Evolutionary conservation across 805 yeast genomes (phyloP), one percentile per base, ranked within the genome.

Genomic region (Kodamaea kaohsiungensis): DNA sequence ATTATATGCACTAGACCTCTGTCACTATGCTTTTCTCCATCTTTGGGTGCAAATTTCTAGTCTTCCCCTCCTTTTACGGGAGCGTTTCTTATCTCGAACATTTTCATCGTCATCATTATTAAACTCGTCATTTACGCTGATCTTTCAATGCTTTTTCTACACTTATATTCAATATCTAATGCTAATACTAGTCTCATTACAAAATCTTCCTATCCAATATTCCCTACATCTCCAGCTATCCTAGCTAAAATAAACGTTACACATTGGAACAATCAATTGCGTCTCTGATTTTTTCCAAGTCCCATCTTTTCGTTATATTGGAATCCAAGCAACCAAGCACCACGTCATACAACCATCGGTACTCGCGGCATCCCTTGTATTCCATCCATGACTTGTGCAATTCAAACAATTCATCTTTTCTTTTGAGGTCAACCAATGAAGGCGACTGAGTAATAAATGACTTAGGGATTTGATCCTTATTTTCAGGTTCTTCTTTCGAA

Each of bases 291-390:
- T 68, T 66, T 13, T 76, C 76, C 42, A 85, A 69, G 53, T 72
- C 78, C 77, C 83, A 75, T 54, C 92, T 70, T 54, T 76, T 70
- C n/a, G 78, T 72, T 30, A 79, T 68, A 59, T 85, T 80, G 49
- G 71, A 69, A 17, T 75, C 75, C 60, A 88, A 71, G 60, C 90
- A 85, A 2, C 87, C 86, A 19, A 63, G 58, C 1, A 87, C 71
- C 3, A 82, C 67, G 8, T 68, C 68, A 39, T 56, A 64, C 42
- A 69, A 27, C 71, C 73, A 66, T 49, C 55, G 54, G 49, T 59
- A 71, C 54, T 70, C 68, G 2, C 27, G 48, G 27, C 55, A 38
- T 38, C 65, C 53, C 19, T 47, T 51, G 50, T 55, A 57, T 54
- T 60, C 19, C 52, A 53, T 18, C 72, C 71, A 67, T 16, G 56